These are phyloP conservation scores for Geotrichum reessii DNA, from an alignment of 1,139 yeast genomes.

Conservation along the genomic window DNA sequence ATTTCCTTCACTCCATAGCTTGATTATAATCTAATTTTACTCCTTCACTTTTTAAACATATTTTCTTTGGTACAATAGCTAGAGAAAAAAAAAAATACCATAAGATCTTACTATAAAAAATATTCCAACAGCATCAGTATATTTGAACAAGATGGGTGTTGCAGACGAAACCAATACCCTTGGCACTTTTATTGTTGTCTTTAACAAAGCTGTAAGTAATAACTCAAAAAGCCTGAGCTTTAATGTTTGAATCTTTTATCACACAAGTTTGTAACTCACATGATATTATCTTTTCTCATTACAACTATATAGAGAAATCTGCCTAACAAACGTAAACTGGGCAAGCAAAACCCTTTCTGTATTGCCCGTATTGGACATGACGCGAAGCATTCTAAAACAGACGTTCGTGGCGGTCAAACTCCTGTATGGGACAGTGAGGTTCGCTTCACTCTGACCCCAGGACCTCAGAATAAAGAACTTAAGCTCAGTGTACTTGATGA, in stretches of 20 bases:
- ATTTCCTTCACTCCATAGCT: background rate
- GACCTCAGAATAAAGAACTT: constrained; percentile 45
- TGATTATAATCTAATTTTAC: too few species aligned
- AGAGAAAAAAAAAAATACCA: background rate
- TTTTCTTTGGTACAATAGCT: background rate
- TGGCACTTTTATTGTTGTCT: constrained; percentile 39
- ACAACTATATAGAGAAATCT: constrained; percentile 43
- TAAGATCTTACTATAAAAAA: background rate
- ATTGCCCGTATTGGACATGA: constrained; percentile 74
- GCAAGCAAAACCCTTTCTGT: constrained; percentile 86
- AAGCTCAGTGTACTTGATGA: constrained; percentile 80
- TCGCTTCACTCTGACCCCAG: constrained; percentile 55
- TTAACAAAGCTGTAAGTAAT: constrained; percentile 36
- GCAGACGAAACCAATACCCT: constrained; percentile 9
- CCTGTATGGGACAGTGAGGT: constrained; percentile 82
- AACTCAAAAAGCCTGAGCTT: too few species aligned
- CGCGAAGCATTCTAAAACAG: constrained; percentile 68
- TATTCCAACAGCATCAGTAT: background rate
- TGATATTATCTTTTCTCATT: background rate
- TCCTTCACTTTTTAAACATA: background rate
- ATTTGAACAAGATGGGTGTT: background rate
- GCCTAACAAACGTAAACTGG: constrained; percentile 74
- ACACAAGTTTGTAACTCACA: background rate
- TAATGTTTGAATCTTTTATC: too few species aligned
- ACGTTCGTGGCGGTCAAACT: constrained; percentile 82